Base-by-base conservation (phyloP, 225 moss, liverwort and hornwort species). In the Antitrichia curtipendula region DNA sequence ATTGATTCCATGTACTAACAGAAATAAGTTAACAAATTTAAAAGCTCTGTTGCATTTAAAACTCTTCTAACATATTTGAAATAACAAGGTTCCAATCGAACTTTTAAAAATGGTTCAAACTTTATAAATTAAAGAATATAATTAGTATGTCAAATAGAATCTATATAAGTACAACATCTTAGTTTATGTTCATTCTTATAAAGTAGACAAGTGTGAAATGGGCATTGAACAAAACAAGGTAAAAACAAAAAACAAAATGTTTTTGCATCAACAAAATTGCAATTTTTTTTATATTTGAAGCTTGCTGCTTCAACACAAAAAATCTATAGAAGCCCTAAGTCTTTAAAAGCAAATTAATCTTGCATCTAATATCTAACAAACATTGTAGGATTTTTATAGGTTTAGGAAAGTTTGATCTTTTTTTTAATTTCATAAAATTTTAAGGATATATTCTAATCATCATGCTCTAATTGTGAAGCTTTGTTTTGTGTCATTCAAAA, bases 1-100 rank as follows among this genome's bases (percentile, higher is more conserved):
- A 70, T 9, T 41, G 8, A 15, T 20, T 1, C 4, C n/a, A 20
- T 21, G 20, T n/a, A 0, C 65, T 21, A 20, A n/a, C n/a, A 36
- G 20, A 65, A 65, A 36, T n/a, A n/a, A 10, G n/a, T 36, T 65
- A n/a, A 6, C 6, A 65, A 65, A 36, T 10, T 36, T 10, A 6
- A 36, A n/a, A 66, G 21, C 2, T 0, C 5, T 8, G 5, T 20
- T 65, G 8, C 36, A 21, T n/a, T 65, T 6, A 65, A 65, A n/a
- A 36, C 8, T n/a, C 66, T 36, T 65, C 6, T 12, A 21, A 66
- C 0, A 0, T 21, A 2, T n/a, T 65, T 21, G 66, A n/a, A 6
- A 34, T 66, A n/a, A 66, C 1, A 40, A 40, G 8, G 13, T 4
- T 23, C 5, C 1, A 40, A 69, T 69, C 5, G 3, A 40, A 69